These are phyloP conservation scores for Boletus insuetus DNA, from an alignment of 768 basidiomycete species.

Conservation along the genomic window DNA sequence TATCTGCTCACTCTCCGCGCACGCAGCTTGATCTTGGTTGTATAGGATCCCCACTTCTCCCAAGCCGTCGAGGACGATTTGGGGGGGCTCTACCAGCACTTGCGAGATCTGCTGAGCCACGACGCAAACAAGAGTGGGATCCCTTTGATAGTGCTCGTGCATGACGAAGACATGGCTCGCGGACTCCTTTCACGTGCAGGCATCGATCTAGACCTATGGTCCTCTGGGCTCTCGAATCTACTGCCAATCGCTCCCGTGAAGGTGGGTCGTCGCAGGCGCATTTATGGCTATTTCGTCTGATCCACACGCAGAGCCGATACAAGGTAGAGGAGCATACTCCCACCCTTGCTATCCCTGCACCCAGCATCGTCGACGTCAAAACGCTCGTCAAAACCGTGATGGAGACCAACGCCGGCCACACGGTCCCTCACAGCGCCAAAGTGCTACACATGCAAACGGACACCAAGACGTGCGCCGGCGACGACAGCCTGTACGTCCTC, in stretches of 20 bases:
- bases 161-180: constrained; percentile 38
- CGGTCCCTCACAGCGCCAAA: constrained; percentile 33
- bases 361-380: constrained; percentile 43
- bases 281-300: not conserved
- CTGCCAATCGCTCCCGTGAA: constrained; percentile 4
- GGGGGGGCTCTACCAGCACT: constrained; percentile 10
- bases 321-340: not conserved
- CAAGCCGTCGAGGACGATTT: constrained; percentile 12
- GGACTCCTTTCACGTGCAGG: constrained; percentile 41
- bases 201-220: constrained; percentile 42
- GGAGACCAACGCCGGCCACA: constrained; percentile 27
- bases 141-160: constrained; percentile 48
- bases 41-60: constrained; percentile 18
- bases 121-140: constrained; percentile 14
- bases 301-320: constrained; percentile 8
- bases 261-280: constrained; percentile 2
- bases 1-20: not conserved
- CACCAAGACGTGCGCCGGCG: constrained; percentile 46
- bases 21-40: not conserved
- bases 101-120: constrained; percentile 22
- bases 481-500: constrained; percentile 46
- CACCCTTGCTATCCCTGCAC: constrained; percentile 13
- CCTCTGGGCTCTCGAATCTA: constrained; percentile 34
- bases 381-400: constrained; percentile 40
- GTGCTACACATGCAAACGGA: constrained; percentile 33